Evolutionary conservation across 371 early-diverging fungal species (phyloP).

Genomic region (Mortierella sp.): DNA sequence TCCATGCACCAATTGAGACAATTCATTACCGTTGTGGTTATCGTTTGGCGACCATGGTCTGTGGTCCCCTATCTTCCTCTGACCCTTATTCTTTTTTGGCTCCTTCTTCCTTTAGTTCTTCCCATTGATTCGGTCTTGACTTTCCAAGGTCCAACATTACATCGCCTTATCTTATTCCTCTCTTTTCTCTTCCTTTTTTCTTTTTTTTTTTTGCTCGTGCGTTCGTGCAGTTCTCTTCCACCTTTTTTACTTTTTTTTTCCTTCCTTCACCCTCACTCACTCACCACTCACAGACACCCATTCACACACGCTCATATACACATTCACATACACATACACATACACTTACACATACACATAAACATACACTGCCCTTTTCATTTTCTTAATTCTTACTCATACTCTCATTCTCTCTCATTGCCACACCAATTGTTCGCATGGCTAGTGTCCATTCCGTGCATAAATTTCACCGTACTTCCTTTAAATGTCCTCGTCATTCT

Average conservation of each 20-base stretch:
- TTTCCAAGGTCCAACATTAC: too few species aligned
- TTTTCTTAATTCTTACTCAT: neutral
- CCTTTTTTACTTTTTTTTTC: neutral
- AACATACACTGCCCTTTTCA: neutral
- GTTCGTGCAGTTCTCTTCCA: neutral
- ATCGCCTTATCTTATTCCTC: neutral
- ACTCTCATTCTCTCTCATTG: neutral
- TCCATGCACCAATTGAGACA: too few species aligned
- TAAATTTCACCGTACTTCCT: neutral
- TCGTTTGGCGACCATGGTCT: too few species aligned
- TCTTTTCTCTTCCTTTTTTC: neutral
- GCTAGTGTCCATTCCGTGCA: neutral
- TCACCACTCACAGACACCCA: too few species aligned
- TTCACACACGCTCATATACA: too few species aligned
- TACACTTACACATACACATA: neutral
- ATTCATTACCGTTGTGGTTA: neutral
- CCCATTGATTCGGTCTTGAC: too few species aligned
- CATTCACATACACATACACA: too few species aligned
- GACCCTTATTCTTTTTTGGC: neutral
- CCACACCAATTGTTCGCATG: neutral
- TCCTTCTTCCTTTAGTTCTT: neutral
- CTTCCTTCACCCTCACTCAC: too few species aligned
- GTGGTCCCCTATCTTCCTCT: neutral
- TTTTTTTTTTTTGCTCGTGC: conserved; percentile 5
- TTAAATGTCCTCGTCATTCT: neutral